These are phyloP conservation scores for Asterophora lycoperdoides DNA, from an alignment of 768 basidiomycete genomes.

Conservation along the genomic window DNA sequence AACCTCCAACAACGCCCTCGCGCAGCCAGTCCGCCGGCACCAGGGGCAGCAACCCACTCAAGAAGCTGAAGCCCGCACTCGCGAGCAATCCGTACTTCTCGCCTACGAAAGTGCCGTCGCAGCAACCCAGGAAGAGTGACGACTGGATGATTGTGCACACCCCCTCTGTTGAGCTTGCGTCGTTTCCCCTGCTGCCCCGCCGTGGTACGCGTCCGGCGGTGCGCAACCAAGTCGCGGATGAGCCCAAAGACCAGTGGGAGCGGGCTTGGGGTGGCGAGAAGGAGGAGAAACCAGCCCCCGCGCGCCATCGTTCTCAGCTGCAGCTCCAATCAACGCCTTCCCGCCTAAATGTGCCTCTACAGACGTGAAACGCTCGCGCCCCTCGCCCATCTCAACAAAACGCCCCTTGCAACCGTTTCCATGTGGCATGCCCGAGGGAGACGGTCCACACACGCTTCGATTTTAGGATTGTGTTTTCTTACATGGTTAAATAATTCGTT, in stretches of 20 bases:
- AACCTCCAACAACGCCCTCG: neutral
- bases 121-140: constrained; percentile 10
- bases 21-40: neutral
- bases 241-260: constrained; percentile 2
- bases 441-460: too few species aligned
- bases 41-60: neutral
- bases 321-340: constrained; percentile 45
- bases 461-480: too few species aligned
- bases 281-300: too few species aligned
- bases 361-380: constrained; percentile 13
- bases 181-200: constrained; percentile 38
- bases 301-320: constrained; percentile 50
- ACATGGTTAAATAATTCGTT: too few species aligned
- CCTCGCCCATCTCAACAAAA: constrained; percentile 9
- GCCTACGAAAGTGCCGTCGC: neutral
- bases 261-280: constrained; percentile 7
- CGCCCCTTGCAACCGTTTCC: too few species aligned
- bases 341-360: constrained; percentile 8
- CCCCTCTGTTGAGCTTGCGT: constrained; percentile 31
- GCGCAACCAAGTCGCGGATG: neutral
- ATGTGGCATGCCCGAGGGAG: too few species aligned
- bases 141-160: constrained; percentile 33
- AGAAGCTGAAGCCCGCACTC: constrained; percentile 7
- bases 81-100: neutral
- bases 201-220: neutral